Percentiles rank a stretch among this genome's conserved stretches.
Conservation (phyloP, 257 asterid genomes). For the Nicotiana benthamiana region DNA sequence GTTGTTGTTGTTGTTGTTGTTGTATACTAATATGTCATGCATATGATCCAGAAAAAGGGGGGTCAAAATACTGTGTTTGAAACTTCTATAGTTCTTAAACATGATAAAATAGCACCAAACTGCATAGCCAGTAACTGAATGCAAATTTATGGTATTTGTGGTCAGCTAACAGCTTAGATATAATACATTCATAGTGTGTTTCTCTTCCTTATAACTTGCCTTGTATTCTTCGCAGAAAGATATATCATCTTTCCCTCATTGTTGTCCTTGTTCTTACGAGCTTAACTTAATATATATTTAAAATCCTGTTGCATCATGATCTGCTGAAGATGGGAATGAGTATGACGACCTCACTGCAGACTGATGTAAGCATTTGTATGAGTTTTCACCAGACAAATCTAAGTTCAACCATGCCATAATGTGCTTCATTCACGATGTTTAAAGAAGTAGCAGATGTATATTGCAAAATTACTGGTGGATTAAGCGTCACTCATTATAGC, state of each 20-base stretch:
- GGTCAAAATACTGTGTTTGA: neutral
- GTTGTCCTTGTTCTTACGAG: neutral
- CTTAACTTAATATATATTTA: neutral
- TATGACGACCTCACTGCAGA: neutral
- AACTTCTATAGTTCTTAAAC: neutral
- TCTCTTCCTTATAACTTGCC: neutral
- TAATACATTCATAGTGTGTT: neutral
- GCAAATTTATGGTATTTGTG: neutral
- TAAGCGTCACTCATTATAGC: neutral
- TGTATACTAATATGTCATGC: too few relatives aligned
- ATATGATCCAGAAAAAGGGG: neutral
- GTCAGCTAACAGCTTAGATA: neutral
- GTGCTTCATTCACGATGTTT: neutral
- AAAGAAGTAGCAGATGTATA: neutral
- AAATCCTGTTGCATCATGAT: too few relatives aligned
- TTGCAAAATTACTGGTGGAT: neutral
- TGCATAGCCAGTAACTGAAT: neutral
- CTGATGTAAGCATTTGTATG: neutral
- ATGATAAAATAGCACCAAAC: neutral
- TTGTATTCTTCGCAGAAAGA: neutral
- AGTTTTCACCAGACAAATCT: neutral
- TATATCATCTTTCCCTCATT: neutral
- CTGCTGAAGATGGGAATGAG: too few relatives aligned
- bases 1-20: too few relatives aligned
- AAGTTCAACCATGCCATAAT: neutral